Base-by-base conservation (phyloP, 768 basidiomycete species). In the Lactarius deliciosus region DNA sequence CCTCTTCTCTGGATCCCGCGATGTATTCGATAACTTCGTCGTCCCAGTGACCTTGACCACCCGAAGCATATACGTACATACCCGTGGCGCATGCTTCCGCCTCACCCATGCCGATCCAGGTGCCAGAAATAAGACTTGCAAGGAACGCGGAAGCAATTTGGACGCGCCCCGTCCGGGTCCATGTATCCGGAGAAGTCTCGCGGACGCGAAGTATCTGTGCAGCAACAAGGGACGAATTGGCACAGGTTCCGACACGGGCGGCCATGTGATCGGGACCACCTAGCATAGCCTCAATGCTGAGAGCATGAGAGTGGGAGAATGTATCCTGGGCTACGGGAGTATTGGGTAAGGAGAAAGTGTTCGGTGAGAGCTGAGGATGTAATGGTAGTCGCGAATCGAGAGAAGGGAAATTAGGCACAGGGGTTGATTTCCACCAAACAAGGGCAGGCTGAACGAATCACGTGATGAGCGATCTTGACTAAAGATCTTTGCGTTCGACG, bases 361-460 rank as follows among this genome's bases (percentile, higher is more conserved):
- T 84, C 0, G 87, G 77, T 1, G 84, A 81, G 64, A 93, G 87
- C 72, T 91, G 91, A 1, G 83, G 77, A 71, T 89, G 84, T 8
- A 93, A 77, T 0, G 88, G 85, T n/a, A 85, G 75, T 69, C 85
- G 83, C 2, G 91, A 85, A 72, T 92, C 89, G 59, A 93, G 79
- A 20, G 86, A 83, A 28, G 89, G 89, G 61, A 94, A 80, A 9
- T 86, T 86, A 16, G 87, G 86, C 15, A 90, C 83, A 11, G 90
- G 83, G 9, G 86, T 88, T 1, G 89, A 86, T 77, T 91, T 91
- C 90, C 91, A 93, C 90, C 91, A 93, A 47, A 94, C 91, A 22
- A 92, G 80, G 3, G 90, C 89, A 73, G 89, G 86, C 86, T 80
- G 32, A 43, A 47, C 36, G 18, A 2, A 30, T 60, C 66, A 68